These are phyloP conservation scores for Lachnellula suecica DNA, from an alignment of 2,329 filamentous ascomycete species.

Conservation along the genomic window DNA sequence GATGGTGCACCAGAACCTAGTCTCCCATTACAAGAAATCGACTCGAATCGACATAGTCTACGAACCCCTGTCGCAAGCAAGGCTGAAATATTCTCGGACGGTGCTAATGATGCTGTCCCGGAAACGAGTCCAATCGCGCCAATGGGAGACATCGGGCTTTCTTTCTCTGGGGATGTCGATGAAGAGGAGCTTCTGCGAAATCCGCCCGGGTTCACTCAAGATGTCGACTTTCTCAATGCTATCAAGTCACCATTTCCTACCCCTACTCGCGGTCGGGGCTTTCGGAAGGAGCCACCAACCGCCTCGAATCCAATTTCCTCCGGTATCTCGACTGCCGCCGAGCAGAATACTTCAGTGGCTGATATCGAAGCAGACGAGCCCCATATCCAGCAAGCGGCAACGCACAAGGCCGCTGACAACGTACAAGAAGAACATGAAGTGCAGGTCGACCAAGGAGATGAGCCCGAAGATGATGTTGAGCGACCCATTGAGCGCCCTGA, in stretches of 20 bases:
- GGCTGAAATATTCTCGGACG: constrained; percentile 4
- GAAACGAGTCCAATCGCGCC: constrained; percentile 31
- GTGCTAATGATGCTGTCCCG: constrained; percentile 22
- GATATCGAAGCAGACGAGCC: no score
- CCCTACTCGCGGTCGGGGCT: no score
- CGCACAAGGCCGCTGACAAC: no score
- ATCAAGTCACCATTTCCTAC: background rate
- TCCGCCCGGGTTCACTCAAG: constrained; percentile 29
- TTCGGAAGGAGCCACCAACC: no score
- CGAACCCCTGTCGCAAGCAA: constrained; percentile 11
- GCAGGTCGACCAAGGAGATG: no score
- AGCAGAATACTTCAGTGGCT: no score
- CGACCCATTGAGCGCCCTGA: no score
- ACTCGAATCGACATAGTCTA: constrained; percentile 6
- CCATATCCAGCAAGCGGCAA: no score
- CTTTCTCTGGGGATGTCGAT: constrained; percentile 14
- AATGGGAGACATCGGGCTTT: constrained; percentile 29
- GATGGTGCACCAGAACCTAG: background rate
- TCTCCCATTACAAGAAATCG: constrained; percentile 18
- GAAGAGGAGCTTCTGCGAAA: constrained; percentile 17
- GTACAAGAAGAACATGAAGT: no score
- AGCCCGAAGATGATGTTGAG: no score
- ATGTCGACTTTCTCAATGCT: constrained; percentile 21
- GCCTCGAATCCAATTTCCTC: no score
- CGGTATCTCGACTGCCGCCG: no score